These are phyloP conservation scores for Macadamia integrifolia DNA, from an alignment of 164 flowering plant species.

Conservation along the genomic window DNA sequence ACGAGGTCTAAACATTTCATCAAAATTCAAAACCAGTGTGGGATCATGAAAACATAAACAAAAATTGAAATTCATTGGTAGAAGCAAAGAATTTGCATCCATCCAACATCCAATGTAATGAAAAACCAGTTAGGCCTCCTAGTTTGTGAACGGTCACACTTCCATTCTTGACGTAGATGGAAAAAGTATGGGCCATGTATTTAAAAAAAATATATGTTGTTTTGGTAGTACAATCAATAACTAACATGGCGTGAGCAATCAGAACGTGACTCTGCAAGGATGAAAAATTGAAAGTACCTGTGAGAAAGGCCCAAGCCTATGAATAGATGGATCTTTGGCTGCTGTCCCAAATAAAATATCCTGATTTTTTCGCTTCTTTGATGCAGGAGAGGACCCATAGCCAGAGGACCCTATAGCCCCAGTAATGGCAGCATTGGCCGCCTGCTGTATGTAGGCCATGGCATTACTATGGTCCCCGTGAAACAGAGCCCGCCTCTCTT, in stretches of 20 bases:
- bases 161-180: neutral
- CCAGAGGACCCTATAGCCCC: constrained; percentile 90
- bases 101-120: neutral
- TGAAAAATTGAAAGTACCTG: constrained; percentile 38
- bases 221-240: neutral
- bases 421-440: constrained; percentile 84
- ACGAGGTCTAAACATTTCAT: neutral
- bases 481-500: constrained; percentile 80
- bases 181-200: neutral
- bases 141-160: neutral
- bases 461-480: constrained; percentile 69
- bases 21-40: neutral
- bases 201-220: neutral
- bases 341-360: constrained; percentile 47
- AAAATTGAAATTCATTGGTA: neutral
- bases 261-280: neutral
- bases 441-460: constrained; percentile 67
- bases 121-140: neutral
- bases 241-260: neutral
- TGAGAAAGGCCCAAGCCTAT: constrained; percentile 45
- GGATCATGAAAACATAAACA: neutral
- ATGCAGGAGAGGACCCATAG: constrained; percentile 54
- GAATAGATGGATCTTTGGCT: constrained; percentile 42
- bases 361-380: constrained; percentile 58
- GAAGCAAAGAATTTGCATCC: neutral